Conservation (phyloP, 805 yeast genomes). For the Candida loeiensis region DNA sequence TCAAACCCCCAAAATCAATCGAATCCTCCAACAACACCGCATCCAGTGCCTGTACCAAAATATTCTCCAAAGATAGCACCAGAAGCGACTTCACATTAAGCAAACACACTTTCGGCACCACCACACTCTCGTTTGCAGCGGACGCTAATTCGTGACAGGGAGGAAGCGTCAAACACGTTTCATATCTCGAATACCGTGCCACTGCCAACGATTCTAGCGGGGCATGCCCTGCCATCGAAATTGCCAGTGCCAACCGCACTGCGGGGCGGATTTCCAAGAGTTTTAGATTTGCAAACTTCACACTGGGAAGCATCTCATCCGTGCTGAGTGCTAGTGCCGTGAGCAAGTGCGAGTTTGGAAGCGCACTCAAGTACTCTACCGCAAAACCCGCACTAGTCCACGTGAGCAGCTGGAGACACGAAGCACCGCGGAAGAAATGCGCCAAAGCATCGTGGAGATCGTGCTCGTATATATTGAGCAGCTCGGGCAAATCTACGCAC, state of each 20-base stretch:
- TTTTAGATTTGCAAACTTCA: slow-evolving; percentile 26
- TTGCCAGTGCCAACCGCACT: slow-evolving; percentile 8
- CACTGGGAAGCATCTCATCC: slow-evolving; percentile 12
- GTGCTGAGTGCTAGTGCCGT: slow-evolving; percentile 27
- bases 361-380: slow-evolving; percentile 22
- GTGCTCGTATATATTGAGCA: slow-evolving; percentile 34
- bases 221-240: neutral
- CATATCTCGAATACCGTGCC: slow-evolving; percentile 3
- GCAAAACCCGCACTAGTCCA: slow-evolving; percentile 33
- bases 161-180: slow-evolving; percentile 11
- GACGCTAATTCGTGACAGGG: slow-evolving; percentile 14
- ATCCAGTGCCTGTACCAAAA: slow-evolving; percentile 23
- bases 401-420: slow-evolving; percentile 25
- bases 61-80: slow-evolving; percentile 21
- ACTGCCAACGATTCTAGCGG: neutral
- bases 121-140: neutral
- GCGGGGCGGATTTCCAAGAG: slow-evolving; percentile 35
- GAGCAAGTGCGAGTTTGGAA: slow-evolving; percentile 28
- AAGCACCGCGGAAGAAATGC: slow-evolving; percentile 23
- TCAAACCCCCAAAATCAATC: slow-evolving; percentile 20
- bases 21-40: slow-evolving; percentile 16
- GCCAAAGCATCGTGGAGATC: slow-evolving; percentile 24
- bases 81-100: slow-evolving; percentile 13
- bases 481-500: slow-evolving; percentile 40
- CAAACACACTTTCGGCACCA: slow-evolving; percentile 1